phyloP scores from a whole-genome alignment of 768 basidiomycete species.

The Hericium rajendrae region DNA sequence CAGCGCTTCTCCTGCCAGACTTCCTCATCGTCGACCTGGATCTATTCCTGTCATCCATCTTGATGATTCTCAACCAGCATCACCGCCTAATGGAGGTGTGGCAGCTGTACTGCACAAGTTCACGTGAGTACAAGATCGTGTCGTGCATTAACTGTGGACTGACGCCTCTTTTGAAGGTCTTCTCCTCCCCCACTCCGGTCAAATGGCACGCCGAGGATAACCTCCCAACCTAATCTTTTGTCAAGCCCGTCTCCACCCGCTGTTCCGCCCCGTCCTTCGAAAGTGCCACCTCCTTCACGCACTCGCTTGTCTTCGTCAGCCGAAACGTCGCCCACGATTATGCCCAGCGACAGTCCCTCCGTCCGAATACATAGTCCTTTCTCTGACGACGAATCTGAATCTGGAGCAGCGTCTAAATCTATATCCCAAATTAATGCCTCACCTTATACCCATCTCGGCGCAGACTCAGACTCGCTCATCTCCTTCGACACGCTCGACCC shows the following conservation, averaged over 20 bases:
- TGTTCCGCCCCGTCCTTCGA: not conserved
- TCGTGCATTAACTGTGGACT: not conserved
- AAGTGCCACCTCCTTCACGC: not conserved
- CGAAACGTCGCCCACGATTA: not conserved
- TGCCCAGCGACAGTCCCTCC: not conserved
- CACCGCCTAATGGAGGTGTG: not conserved
- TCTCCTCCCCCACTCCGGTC: not conserved
- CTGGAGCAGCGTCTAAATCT: not conserved
- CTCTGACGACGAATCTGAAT: not conserved
- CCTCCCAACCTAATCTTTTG: not conserved
- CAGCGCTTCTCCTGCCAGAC: not conserved
- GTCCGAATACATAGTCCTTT: not conserved
- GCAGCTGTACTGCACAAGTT: not conserved
- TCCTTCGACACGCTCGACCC: conserved; percentile 7
- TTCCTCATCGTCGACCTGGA: not conserved
- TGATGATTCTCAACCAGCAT: not conserved
- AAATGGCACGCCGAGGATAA: not conserved
- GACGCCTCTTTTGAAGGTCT: not conserved
- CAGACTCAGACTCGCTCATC: conserved; percentile 1
- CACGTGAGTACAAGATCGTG: not conserved
- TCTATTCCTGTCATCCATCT: not conserved
- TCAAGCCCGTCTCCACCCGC: not conserved
- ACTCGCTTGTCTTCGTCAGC: not conserved
- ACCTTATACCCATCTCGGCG: not conserved
- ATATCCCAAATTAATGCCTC: not conserved